Percentiles rank a stretch among this genome's conserved stretches.
phyloP scores from a whole-genome alignment of 73 alveolate genomes.

The Paramecium tetraurelia region DNA sequence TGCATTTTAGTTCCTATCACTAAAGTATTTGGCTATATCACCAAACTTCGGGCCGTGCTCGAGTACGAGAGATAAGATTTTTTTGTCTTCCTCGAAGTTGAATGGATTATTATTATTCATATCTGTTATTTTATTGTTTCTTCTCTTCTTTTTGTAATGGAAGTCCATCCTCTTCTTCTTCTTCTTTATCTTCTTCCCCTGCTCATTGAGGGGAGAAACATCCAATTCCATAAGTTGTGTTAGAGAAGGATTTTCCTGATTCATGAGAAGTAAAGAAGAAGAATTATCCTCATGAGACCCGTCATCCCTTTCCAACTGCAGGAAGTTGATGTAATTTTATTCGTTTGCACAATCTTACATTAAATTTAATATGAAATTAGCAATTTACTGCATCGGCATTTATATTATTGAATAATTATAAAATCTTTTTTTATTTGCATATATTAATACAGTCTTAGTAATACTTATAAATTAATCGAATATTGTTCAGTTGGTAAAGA shows the following conservation, averaged over 20 bases:
- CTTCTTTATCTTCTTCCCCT: not conserved
- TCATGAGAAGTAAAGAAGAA: not conserved
- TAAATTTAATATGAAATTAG: not conserved
- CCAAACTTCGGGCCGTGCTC: conserved; percentile 32
- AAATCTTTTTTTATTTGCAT: not conserved
- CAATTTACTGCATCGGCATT: not conserved
- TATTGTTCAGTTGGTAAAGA: not conserved
- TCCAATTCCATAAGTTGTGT: not conserved
- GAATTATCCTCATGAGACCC: not conserved
- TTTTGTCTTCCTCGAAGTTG: not conserved
- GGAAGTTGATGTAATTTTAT: not conserved
- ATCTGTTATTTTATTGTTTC: not conserved
- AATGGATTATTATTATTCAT: not conserved
- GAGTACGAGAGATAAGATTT: not conserved
- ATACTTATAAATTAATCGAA: not conserved
- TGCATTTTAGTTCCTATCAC: not conserved
- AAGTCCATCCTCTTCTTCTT: not conserved
- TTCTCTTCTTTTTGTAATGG: not conserved
- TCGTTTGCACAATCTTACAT: not conserved
- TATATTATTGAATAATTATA: not conserved
- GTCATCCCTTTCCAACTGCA: not conserved
- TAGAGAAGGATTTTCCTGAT: not conserved
- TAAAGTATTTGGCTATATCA: not conserved
- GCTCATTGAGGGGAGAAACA: not conserved
- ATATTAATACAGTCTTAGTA: not conserved